Evolutionary conservation across 768 basidiomycete genomes (phyloP).

Genomic region (Tricholomella constricta): DNA sequence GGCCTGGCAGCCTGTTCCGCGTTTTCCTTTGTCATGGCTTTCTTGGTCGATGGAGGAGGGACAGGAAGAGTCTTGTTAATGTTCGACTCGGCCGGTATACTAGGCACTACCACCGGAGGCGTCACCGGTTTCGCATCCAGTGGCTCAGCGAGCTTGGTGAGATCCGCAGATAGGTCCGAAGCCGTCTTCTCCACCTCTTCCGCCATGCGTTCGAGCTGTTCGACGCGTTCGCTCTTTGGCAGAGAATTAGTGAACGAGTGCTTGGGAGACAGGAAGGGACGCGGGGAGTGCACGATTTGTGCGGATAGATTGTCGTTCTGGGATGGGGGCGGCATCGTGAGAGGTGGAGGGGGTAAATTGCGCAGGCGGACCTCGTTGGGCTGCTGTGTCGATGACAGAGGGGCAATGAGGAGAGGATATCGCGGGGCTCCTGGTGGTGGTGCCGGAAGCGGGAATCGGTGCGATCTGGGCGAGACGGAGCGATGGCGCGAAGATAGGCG

Average conservation of each 20-base stretch:
- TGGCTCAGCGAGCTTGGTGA: conserved; percentile 23
- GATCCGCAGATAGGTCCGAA: conserved; percentile 39
- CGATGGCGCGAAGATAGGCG: conserved; percentile 56
- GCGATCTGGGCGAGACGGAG: conserved; percentile 64
- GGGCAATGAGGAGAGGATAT: conserved; percentile 7
- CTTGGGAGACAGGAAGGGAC: conserved; percentile 70
- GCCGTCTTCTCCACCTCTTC: conserved; percentile 48
- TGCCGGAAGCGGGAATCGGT: conserved; percentile 47
- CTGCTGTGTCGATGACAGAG: neutral
- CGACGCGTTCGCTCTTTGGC: conserved; percentile 61
- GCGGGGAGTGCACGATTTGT: conserved; percentile 59
- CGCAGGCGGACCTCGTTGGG: neutral
- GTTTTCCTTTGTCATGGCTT: conserved; percentile 29
- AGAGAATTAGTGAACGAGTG: conserved; percentile 47
- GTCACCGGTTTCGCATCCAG: neutral
- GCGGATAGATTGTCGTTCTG: conserved; percentile 4
- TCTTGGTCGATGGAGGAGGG: conserved; percentile 52
- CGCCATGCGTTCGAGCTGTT: conserved; percentile 72
- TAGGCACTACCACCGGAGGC: neutral
- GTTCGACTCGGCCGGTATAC: conserved; percentile 6
- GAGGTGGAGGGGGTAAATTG: conserved; percentile 6
- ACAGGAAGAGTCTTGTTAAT: conserved; percentile 62
- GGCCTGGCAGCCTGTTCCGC: conserved; percentile 18
- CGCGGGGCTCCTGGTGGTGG: conserved; percentile 19
- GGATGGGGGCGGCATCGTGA: neutral